These are phyloP conservation scores for Fragaria vesca DNA, from an alignment of 306 rosid genomes.

Conservation along the genomic window DNA sequence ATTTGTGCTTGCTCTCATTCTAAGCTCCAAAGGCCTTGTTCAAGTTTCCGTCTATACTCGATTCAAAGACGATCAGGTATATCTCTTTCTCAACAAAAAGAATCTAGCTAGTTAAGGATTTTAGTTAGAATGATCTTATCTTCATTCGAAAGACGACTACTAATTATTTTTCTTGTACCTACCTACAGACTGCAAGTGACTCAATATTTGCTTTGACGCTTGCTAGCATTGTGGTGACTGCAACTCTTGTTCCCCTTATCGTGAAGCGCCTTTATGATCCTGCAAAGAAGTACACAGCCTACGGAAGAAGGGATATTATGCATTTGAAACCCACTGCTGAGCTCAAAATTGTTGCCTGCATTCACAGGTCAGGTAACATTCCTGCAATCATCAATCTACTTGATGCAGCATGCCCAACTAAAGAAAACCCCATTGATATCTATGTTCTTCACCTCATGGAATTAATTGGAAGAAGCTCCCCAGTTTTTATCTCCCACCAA, in stretches of 20 bases:
- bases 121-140: too few relatives aligned
- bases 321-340: constrained; percentile 25
- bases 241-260: constrained; percentile 30
- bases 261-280: constrained; percentile 51
- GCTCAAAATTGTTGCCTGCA: constrained; percentile 32
- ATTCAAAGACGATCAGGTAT: constrained; percentile 21
- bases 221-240: constrained; percentile 19
- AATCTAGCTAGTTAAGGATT: too few relatives aligned
- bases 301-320: constrained; percentile 43
- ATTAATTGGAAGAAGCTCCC: constrained; percentile 45
- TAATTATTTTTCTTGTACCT: not conserved
- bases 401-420: constrained; percentile 39
- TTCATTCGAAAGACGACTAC: too few relatives aligned
- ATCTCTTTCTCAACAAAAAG: too few relatives aligned
- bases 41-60: constrained; percentile 35
- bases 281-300: constrained; percentile 48
- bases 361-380: constrained; percentile 42
- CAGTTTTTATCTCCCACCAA: constrained; percentile 45
- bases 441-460: constrained; percentile 52
- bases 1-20: constrained; percentile 37
- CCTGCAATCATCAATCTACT: constrained; percentile 30
- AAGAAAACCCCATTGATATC: constrained; percentile 29
- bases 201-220: constrained; percentile 12
- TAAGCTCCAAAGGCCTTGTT: constrained; percentile 56
- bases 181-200: constrained; percentile 27